Evolutionary conservation across 441 rosid genomes (phyloP).

Genomic region (Adansonia madagascariensis): DNA sequence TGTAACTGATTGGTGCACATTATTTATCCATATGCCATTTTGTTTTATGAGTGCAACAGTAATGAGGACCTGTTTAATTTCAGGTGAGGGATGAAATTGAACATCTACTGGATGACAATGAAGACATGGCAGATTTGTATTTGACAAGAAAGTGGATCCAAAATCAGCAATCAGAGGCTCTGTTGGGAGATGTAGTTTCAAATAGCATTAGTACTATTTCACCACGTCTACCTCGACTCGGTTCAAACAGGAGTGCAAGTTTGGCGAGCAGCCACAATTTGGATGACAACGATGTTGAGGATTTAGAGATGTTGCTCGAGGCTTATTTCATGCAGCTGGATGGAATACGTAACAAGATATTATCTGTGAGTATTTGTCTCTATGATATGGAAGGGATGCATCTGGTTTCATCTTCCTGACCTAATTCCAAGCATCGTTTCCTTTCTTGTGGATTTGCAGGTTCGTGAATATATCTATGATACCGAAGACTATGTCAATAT

Average conservation of each 20-base stretch:
- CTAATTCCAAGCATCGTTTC: not conserved
- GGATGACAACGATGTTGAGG: conserved; percentile 80
- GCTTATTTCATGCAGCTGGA: conserved; percentile 96
- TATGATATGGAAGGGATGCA: not conserved
- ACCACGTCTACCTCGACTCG: conserved; percentile 47
- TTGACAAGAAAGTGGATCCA: conserved; percentile 78
- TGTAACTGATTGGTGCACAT: not conserved
- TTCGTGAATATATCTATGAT: conserved; percentile 92
- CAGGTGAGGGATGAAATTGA: conserved; percentile 96
- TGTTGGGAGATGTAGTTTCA: conserved; percentile 51
- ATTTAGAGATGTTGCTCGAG: conserved; percentile 91
- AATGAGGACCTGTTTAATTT: conserved; percentile 17
- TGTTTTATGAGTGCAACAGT: not conserved
- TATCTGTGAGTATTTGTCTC: conserved; percentile 63
- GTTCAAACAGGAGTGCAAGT: conserved; percentile 73
- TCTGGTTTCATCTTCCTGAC: conserved; percentile 8
- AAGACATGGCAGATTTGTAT: conserved; percentile 86
- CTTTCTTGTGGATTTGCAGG: conserved; percentile 45
- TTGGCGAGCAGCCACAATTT: conserved; percentile 48
- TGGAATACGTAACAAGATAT: conserved; percentile 90
- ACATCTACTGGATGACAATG: conserved; percentile 83
- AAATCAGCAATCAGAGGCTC: conserved; percentile 76
- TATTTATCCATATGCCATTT: not conserved
- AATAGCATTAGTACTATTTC: conserved; percentile 41
- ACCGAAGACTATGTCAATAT: conserved; percentile 94